Evolutionary conservation across 495 filamentous ascomycete genomes (phyloP), one percentile per base, ranked within the genome.

Genomic region (Penicillium herquei): DNA sequence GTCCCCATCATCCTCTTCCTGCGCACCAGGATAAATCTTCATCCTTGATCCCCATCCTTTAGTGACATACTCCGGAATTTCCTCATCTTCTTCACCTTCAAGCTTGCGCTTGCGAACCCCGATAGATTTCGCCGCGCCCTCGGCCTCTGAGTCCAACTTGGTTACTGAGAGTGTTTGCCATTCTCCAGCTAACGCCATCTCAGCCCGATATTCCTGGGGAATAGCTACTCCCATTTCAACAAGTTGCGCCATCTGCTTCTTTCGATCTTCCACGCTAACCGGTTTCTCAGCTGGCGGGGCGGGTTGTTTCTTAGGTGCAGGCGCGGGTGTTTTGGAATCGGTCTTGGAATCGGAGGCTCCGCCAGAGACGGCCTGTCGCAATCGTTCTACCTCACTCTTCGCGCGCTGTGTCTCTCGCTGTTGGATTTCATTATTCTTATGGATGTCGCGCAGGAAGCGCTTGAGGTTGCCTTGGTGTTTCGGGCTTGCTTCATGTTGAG

Each of bases 381-480:
- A 75, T 26, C 94, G 76, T 51, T 90, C 91, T 34, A 99, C 85
- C 65, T 99, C 95, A 39, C 82, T 80, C 63, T 89, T 91, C 1
- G 94, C 94, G 13, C 86, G 78, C 41, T 92, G 84, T 55, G 89
- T 85, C 7, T 96, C 91, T 33, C 85, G 80, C 61, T 88, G 83
- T 45, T 91, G 83, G 45, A 83, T 81, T 57, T 96, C 90, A 65
- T 93, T 88, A 44, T 79, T 81, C 43, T 86, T 84, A 73, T 96
- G 92, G 8, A 98, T 80, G 50, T 96, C 89, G 45, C 91, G 86
- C 1, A 99, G 80, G 62, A 92, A 92, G 35, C 95, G 89, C 73
- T 96, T 96, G 50, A 98, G 82, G 59, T 82, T 85, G 64, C 83
- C 81, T 78, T 98, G 94, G 71, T 99, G 94, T 68, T 88, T 90